Evolutionary conservation across 2,329 filamentous ascomycete species (phyloP), one percentile per base, ranked within the genome.

Genomic region (Thermothelomyces thermophilus): DNA sequence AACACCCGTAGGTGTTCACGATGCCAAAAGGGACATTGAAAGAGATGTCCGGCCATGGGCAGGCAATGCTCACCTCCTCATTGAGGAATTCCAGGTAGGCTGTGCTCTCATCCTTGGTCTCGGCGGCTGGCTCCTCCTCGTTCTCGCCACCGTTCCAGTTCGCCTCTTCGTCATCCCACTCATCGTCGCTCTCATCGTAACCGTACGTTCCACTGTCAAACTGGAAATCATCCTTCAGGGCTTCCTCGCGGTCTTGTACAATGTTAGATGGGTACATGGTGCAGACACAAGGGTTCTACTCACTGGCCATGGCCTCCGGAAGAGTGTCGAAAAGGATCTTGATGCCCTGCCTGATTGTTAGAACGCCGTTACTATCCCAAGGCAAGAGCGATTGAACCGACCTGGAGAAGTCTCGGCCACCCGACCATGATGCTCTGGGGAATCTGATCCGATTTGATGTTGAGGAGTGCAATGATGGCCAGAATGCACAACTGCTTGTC

Each of bases 401-500:
- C 60, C 59, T 76, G 87, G 39, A 98, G 79, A 58, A 98, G 74
- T 62, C 93, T 80, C 8, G 91, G 91, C 93, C 93, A 98, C 47
- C 93, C 93, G 58, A 90, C 87, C 58, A 94, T 90, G 24, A 98
- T 87, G 63, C 90, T 97, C n/a, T 79, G 74, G 0, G 93, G 93
- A 7, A 98, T 86, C 62, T 94, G 86, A 46, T 87, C 83, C 10
- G 84, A 83, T 54, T 80, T 82, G 51, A 98, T 71, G 40, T 83
- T 87, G 45, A 98, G 79, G 10, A 98, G 80, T 5, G 89, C 79
- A 52, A 87, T 85, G 60, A 98, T 97, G 41, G 90, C 91, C 16
- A 90, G 87, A 61, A 98, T 96, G 55, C 89, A 96, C 22, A 98
- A 76, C 75, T 96, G 98, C 80, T 98, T 98, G 74, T 98, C 93